phyloP scores from a whole-genome alignment of 2,329 filamentous ascomycete genomes.

The Aschersonia sp. region DNA sequence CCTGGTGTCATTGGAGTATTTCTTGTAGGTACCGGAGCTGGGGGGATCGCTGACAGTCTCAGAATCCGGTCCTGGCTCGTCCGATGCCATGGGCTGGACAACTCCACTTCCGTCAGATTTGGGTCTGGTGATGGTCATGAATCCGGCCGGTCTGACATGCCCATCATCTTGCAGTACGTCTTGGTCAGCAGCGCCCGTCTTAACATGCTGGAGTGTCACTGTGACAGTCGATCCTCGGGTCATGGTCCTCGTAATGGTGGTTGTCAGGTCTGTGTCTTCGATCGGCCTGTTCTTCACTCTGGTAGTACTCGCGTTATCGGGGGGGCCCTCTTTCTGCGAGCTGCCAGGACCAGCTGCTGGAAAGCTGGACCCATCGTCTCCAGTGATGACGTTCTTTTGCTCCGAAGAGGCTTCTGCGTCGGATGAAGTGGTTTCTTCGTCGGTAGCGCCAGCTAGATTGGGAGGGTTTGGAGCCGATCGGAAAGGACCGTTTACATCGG shows the following conservation, averaged over 20 bases:
- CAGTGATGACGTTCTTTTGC: background rate
- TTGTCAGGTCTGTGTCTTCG: conserved; percentile 9
- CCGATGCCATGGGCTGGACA: background rate
- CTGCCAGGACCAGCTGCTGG: background rate
- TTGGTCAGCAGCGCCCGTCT: background rate
- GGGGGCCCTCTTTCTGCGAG: background rate
- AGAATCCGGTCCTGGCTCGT: background rate
- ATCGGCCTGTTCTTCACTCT: conserved; percentile 1
- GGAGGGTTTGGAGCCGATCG: background rate
- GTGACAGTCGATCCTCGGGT: conserved; percentile 6
- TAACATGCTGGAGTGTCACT: conserved; percentile 5
- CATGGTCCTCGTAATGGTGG: conserved; percentile 8
- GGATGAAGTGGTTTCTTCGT: background rate
- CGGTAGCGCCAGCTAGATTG: background rate
- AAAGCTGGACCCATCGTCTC: background rate
- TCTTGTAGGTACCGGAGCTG: background rate
- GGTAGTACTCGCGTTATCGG: background rate
- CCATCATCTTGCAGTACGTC: conserved; percentile 1
- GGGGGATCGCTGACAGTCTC: background rate
- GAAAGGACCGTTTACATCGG: background rate
- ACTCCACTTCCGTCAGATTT: background rate
- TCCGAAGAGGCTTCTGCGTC: background rate
- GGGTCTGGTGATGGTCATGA: background rate
- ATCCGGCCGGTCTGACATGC: background rate
- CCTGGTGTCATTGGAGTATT: background rate